Base-by-base conservation (phyloP, 1,139 yeast genomes). In the Yamadazyma sp. region DNA sequence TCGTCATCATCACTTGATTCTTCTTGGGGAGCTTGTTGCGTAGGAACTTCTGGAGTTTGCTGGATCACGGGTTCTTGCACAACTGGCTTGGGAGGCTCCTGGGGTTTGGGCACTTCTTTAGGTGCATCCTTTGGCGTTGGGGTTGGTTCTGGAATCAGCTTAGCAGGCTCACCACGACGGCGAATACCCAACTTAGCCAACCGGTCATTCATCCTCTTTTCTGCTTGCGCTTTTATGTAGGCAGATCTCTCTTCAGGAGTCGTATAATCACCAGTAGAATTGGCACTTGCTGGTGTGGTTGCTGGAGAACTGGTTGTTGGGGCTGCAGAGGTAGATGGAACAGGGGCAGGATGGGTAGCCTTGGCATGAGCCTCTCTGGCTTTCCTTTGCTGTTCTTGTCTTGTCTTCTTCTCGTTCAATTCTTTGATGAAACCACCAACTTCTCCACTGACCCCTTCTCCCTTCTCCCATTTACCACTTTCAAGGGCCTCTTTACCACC, bases 201-300 rank as follows among this genome's bases (percentile, higher is more conserved):
- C 52, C 94, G 73, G 54, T 89, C 97, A 47, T 81, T 83, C 95
- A 91, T 89, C 55, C 88, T 78, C 61, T 84, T 81, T 51, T 86
- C 87, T 0, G 98, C 98, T 54, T 87, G 95, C 10, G 92, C 96
- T 57, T 87, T 88, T 44, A 89, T 83, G 50, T 82, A 81, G 5
- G 91, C 91, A 6, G 94, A 77, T 49, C 96, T 75, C 42, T 87
- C 95, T 50, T 79, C 86, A 8, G 75, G 73, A 12, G 69, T 64
- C 16, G 50, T 59, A 49, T 66, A 69, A 8, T 53, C 51, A 26
- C 53, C 40, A 8, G 56, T 36, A 17, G 39, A 26, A 36, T 45
- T 44, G 18, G 49, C 41, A 17, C 55, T 41, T 17, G 46, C 41
- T 16, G 48, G 6, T 7, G 47, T 35, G 17, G 52, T 5, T 5